Base-by-base conservation (phyloP, 1,284 basidiomycete species). In the Austroboletus novae-zelandiae region DNA sequence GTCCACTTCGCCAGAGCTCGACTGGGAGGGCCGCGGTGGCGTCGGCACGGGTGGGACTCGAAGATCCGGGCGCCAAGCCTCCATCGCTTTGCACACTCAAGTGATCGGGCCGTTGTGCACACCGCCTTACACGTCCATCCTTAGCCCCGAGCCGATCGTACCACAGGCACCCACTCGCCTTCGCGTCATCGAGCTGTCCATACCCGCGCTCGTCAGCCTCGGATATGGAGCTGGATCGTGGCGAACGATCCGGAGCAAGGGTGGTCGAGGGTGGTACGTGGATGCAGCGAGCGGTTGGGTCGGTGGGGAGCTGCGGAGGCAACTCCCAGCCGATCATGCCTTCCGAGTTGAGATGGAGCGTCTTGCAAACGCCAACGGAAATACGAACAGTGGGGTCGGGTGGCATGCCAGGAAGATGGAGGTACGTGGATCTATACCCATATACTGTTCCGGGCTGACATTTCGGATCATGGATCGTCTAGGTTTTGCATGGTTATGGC, bases 321-420 rank as follows among this genome's bases (percentile, higher is more conserved):
- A 86, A 57, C 71, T 96, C 10, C 69, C 75, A 5, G 66, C 67
- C 18, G 76, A 68, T 5, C 90, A 94, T 66, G 81, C 84, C 2
- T 80, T 86, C 63, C 75, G 90, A 46, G 66, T 67, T 31, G 87
- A 86, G 65, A 74, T 93, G 62, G 82, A 86, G 58, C 74, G 77
- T 39, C 72, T 96, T n/a, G 84, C 90, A 13, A 78, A 86, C 56
- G 85, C 87, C 11, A 91, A 92, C 58, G 94, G 94, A 1, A 91
- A 93, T 60, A 94, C 97, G 4, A 87, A 80, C 60, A 92, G 89
- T 61, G 89, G 87, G 5, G 82, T 94, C 2, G 96, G 96, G 0
- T 99, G 96, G 95, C 94, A 98, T 71, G 85, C 90, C 32, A 75
- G 94, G 47, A 99, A 99, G 75, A 95, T 98, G 93, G 95, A 98